Base-by-base conservation (phyloP, 768 basidiomycete species). In the Paxillus involutus region DNA sequence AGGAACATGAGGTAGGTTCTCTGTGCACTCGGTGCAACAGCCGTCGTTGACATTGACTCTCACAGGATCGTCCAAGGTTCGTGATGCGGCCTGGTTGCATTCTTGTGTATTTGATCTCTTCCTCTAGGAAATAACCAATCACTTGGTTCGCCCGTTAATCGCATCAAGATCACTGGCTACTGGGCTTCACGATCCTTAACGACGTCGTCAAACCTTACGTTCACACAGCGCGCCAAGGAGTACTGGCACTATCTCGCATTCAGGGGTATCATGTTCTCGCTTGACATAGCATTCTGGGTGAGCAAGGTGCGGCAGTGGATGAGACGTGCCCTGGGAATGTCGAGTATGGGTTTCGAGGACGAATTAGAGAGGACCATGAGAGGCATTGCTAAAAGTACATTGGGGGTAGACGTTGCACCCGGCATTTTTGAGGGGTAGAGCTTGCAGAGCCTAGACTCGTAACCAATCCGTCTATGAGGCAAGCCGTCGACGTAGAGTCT, bases 91-190 rank as follows among this genome's bases (percentile, higher is more conserved):
- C 8, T 37, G 7, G 6, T 47, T 32, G 3, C 21, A 6, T 21
- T 10, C 26, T 4, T 10, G 9, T 24, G 49, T 40, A 32, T 12
- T 36, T 44, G 32, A 52, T 19, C 8, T 12, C 26, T 32, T 57
- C 10, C 13, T 6, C 35, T 13, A 86, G 80, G 87, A 16, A 92
- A 92, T 69, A 93, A 93, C 61, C 89, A 94, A 68, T 74, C 80
- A 2, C 82, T 95, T 36, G 89, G 90, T 13, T 89, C 89, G 3
- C 93, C 93, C 0, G 89, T 93, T 0, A 94, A 95, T 64, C 83
- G 93, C 17, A 86, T 97, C 72, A 94, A 92, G 69, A 89, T 95
- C 50, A 91, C 89, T 0, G 93, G 89, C 0, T 82, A 81, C 66
- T 91, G 85, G 82, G 94, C 91, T 26, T 86, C 90, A 4, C 77